phyloP scores from a whole-genome alignment of 768 basidiomycete species.

The Trametes cingulata region DNA sequence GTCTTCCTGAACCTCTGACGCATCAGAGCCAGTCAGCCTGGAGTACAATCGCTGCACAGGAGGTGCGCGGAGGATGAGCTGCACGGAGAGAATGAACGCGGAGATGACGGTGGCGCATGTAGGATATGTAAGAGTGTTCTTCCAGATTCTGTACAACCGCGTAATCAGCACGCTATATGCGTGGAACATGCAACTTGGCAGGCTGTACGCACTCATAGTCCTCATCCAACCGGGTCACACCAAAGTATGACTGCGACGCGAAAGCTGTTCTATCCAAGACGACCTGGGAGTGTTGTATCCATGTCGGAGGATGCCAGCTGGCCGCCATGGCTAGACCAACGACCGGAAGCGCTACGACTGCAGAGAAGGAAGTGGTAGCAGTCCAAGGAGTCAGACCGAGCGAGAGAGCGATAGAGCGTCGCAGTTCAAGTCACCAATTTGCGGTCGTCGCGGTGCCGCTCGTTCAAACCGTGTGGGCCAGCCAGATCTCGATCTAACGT shows the following conservation, averaged over 20 bases:
- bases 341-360: neutral
- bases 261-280: conserved; percentile 8
- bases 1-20: neutral
- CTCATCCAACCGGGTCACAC: neutral
- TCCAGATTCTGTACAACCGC: conserved; percentile 6
- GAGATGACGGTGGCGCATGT: conserved; percentile 13
- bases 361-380: neutral
- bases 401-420: neutral
- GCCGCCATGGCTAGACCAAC: conserved; percentile 8
- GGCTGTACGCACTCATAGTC: conserved; percentile 6
- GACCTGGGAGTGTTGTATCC: conserved; percentile 9
- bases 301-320: conserved; percentile 13
- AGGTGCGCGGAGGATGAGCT: conserved; percentile 13
- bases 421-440: conserved; percentile 7
- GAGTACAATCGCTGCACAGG: conserved; percentile 9
- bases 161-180: neutral
- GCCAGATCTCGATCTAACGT: neutral
- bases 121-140: conserved; percentile 17
- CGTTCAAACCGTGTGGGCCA: conserved; percentile 9
- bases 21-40: conserved; percentile 7
- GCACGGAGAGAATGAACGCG: conserved; percentile 10
- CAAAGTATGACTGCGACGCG: neutral
- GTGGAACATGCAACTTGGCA: neutral
- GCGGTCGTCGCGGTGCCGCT: neutral
- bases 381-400: neutral